Base-by-base conservation (phyloP, 768 basidiomycete species). In the Macrolepiota fuliginosa region DNA sequence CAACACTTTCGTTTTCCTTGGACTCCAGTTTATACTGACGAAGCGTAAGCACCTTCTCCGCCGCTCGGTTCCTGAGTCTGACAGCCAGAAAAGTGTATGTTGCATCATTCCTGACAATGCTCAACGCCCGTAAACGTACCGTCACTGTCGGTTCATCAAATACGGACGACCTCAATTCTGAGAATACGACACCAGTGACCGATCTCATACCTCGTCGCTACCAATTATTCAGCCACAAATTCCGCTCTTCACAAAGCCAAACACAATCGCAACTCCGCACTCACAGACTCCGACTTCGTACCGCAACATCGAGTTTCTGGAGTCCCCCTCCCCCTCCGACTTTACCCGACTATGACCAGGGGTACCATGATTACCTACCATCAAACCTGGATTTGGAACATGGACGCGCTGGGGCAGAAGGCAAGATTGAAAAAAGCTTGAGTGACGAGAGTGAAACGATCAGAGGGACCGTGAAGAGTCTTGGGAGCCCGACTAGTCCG, bases 31-130 rank as follows among this genome's bases (percentile, higher is more conserved):
- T 59, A 64, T 82, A 6, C 69, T 79, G 9, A 81, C 80, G 11
- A 78, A 80, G 65, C 69, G 81, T 81, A 70, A 29, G 76, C 69
- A 22, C 6, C 40, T 35, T 17, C 46, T 40, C 12, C 32, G 45
- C 35, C 40, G 4, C 40, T 9, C 42, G 13, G 9, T 2, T 61
- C 1, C 25, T 27, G 22, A 7, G 27, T 11, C 12, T 63, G 22
- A 46, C 57, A 24, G n/a, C n/a, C 17, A 40, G 1, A 19, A 1
- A 60, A 83, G 82, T 83, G 7, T 83, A 83, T 57, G 74, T 79
- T 36, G 77, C 75, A n/a, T 82, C 81, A 0, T 83, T 78, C 66
- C 64, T 80, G 13, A 73, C 77, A 2, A 76, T 80, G 76, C 72
- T 81, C 32, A 81, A 81, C 61, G 73, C 79, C n/a, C 74, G 79